These are phyloP conservation scores for Camellia lanceoleosa DNA, from an alignment of 148 eudicot genomes.

Conservation along the genomic window DNA sequence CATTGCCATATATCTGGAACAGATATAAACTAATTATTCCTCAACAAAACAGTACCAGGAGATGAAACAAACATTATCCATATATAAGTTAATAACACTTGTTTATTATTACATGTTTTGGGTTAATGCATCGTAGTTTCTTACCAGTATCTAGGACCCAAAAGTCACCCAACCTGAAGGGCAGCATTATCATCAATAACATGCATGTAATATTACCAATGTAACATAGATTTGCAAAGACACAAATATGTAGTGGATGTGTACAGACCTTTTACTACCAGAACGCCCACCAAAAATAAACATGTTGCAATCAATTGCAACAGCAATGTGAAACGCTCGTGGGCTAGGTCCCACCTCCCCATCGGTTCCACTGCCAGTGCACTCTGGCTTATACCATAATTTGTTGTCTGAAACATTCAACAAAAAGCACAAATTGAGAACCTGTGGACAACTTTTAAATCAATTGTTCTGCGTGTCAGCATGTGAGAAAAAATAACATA, in stretches of 20 bases:
- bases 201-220: background rate
- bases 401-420: conserved; percentile 59
- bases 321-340: conserved; percentile 92
- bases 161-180: conserved; percentile 94
- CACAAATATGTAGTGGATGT: background rate
- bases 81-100: background rate
- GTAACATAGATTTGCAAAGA: conserved; percentile 12
- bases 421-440: conserved; percentile 16
- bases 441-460: background rate
- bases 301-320: conserved; percentile 94
- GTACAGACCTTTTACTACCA: conserved; percentile 66
- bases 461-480: background rate
- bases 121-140: background rate
- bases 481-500: background rate
- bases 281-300: conserved; percentile 95
- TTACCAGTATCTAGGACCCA: conserved; percentile 99
- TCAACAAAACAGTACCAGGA: conserved; percentile 2
- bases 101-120: background rate
- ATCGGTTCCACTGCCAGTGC: conserved; percentile 80
- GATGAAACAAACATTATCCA: conserved; percentile 12
- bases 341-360: conserved; percentile 87
- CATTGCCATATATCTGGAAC: conserved; percentile 96
- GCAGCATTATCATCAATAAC: conserved; percentile 12
- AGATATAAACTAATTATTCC: conserved; percentile 20
- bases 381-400: conserved; percentile 91